These are phyloP conservation scores for Allium cepa DNA, from an alignment of 106 monocot species.

Conservation along the genomic window DNA sequence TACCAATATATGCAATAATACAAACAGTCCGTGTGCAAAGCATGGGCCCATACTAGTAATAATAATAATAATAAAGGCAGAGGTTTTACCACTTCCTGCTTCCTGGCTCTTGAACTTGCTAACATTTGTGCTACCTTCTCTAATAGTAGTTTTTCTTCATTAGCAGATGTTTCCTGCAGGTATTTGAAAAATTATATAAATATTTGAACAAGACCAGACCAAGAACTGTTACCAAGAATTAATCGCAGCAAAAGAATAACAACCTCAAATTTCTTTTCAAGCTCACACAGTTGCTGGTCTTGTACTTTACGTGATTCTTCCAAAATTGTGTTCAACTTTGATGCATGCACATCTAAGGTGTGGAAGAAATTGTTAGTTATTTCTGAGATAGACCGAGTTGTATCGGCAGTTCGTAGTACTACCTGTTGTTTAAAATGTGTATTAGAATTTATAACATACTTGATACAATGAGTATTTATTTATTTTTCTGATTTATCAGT, in stretches of 20 bases:
- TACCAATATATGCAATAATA: too few species aligned
- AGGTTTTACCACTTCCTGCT: conserved; percentile 49
- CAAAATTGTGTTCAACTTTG: conserved; percentile 70
- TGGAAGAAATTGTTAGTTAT: conserved; percentile 73
- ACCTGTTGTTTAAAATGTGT: conserved; percentile 34
- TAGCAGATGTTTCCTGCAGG: conserved; percentile 59
- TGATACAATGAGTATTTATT: neutral
- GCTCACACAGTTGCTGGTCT: conserved; percentile 67
- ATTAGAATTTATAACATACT: neutral
- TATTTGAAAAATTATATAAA: neutral
- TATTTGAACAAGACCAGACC: too few species aligned
- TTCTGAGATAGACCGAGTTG: conserved; percentile 74
- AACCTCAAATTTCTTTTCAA: conserved; percentile 98
- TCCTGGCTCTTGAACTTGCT: conserved; percentile 58
- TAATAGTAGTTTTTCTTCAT: conserved; percentile 65
- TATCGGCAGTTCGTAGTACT: conserved; percentile 61
- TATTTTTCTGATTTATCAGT: neutral
- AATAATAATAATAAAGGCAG: neutral
- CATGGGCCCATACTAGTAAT: too few species aligned
- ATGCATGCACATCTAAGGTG: conserved; percentile 65
- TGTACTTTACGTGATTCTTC: conserved; percentile 72
- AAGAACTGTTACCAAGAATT: neutral
- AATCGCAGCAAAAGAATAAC: neutral
- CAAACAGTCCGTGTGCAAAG: too few species aligned
- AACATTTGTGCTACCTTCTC: conserved; percentile 70